Percentiles rank a stretch among this genome's conserved stretches.
phyloP scores from a whole-genome alignment of 352 stramenopile species.

The Plasmopara viticola region DNA sequence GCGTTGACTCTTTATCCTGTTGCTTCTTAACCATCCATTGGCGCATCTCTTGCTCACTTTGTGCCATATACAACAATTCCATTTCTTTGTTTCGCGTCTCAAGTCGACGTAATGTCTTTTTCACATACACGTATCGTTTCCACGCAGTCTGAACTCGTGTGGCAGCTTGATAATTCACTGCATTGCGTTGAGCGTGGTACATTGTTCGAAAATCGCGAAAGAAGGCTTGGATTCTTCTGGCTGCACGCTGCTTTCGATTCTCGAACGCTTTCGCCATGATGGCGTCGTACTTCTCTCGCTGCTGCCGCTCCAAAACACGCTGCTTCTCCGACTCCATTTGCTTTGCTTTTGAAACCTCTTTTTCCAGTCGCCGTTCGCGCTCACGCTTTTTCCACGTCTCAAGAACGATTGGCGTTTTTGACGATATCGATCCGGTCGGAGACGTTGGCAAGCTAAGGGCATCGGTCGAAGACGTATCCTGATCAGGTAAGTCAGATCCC shows the following conservation, averaged over 20 bases:
- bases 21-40: constrained; percentile 10
- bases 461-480: background rate
- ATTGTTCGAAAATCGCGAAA: constrained; percentile 9
- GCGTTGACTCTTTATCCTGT: constrained; percentile 4
- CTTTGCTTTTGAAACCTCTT: constrained; percentile 44
- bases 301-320: constrained; percentile 28
- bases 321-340: constrained; percentile 66
- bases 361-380: constrained; percentile 44
- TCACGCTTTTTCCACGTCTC: constrained; percentile 75
- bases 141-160: constrained; percentile 27
- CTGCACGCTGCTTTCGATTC: constrained; percentile 20
- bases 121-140: constrained; percentile 22
- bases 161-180: constrained; percentile 11
- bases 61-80: constrained; percentile 27
- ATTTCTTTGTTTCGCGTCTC: constrained; percentile 10
- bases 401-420: constrained; percentile 52
- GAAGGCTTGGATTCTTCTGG: constrained; percentile 23
- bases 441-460: background rate
- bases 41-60: constrained; percentile 30
- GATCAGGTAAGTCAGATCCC: constrained; percentile 3
- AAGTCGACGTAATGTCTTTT: constrained; percentile 17
- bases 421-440: constrained; percentile 14
- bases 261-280: constrained; percentile 8
- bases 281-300: constrained; percentile 17
- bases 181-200: constrained; percentile 1